Evolutionary conservation across 257 asterid genomes (phyloP), one percentile per base, ranked within the genome.

Genomic region (Salvia splendens): DNA sequence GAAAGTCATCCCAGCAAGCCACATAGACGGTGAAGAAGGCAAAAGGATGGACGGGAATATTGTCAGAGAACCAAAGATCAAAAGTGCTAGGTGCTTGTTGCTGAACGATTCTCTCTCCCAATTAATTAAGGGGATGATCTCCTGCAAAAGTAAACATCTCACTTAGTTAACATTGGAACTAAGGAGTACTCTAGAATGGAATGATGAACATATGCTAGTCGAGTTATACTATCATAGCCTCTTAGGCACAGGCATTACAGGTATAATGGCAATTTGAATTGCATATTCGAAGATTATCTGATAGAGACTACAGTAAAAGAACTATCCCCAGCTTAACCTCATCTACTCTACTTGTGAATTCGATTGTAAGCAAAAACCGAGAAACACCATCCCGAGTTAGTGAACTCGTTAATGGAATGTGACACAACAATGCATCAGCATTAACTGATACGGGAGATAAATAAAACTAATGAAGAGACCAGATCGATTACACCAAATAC

Each of bases 11-110:
- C 88, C 92, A 50, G 90, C 90, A 61, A 87, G 75, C 95, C 95
- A 87, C 88, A 87, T 87, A 65, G 95, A 85, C 2, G 95, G 92
- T 52, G 86, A 61, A 67, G 95, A 87, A 33, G 95, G 95, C 73
- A 87, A 68, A 70, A 83, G 80, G 16, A 87, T 14, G 50, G 83
- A 52, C 0, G 95, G 95, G 59, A 87, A 87, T 70, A 85, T 55
- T 33, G 83, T 74, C 78, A 87, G 71, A 47, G 92, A 85, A 80
- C 81, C 81, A 73, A 83, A 77, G n/a, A 87, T 75, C 71, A 87
- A 15, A 51, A 87, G 40, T 61, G 82, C 95, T 71, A 85, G 82
- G 61, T 73, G 77, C 12, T 62, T 49, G 40, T 57, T 65, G 71
- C 87, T 87, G 78, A 87, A 83, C 8, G 88, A 78, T 59, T 68